Evolutionary conservation across 257 asterid genomes (phyloP), one percentile per base, ranked within the genome.

Genomic region (Craterostigma plantagineum): DNA sequence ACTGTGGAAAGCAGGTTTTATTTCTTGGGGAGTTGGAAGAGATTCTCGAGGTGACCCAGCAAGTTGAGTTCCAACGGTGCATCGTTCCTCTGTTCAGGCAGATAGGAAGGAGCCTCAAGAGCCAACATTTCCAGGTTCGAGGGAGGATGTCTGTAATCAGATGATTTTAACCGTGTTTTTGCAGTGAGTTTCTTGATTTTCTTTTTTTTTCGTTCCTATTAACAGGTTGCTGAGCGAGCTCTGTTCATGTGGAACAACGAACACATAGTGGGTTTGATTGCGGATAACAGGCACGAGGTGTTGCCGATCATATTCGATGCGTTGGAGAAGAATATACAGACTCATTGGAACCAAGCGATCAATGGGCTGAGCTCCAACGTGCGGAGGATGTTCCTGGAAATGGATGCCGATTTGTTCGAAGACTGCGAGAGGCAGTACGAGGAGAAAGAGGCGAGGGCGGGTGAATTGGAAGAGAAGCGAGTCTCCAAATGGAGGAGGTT

Each of bases 141-240:
- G n/a, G n/a, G n/a, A n/a, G 42, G 18, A 37, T 3, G 10, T 15
- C 9, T 18, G 18, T 36, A n/a, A n/a, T n/a, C n/a, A n/a, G n/a
- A n/a, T n/a, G n/a, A n/a, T n/a, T n/a, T n/a, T n/a, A n/a, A n/a
- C n/a, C n/a, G n/a, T n/a, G n/a, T n/a, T n/a, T n/a, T n/a, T n/a
- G n/a, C n/a, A n/a, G n/a, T n/a, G n/a, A n/a, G n/a, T n/a, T n/a
- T n/a, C n/a, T n/a, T n/a, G n/a, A n/a, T n/a, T n/a, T n/a, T n/a
- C n/a, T n/a, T n/a, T n/a, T 3, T 42, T 42, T 11, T 39, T 11
- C 46, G 27, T 18, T 34, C 0, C 10, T 14, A 43, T 27, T 55
- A 44, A 16, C 67, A 67, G 71, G 67, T 67, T 35, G 75, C 75
- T 14, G 75, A 67, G 42, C 56, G 75, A 38, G 55, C 70, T 35